A percentile compares a stretch with the other conserved stretches of the same genome.
Conservation (phyloP, 371 early-diverging fungal species). For the Dipsacomyces acuminosporus region DNA sequence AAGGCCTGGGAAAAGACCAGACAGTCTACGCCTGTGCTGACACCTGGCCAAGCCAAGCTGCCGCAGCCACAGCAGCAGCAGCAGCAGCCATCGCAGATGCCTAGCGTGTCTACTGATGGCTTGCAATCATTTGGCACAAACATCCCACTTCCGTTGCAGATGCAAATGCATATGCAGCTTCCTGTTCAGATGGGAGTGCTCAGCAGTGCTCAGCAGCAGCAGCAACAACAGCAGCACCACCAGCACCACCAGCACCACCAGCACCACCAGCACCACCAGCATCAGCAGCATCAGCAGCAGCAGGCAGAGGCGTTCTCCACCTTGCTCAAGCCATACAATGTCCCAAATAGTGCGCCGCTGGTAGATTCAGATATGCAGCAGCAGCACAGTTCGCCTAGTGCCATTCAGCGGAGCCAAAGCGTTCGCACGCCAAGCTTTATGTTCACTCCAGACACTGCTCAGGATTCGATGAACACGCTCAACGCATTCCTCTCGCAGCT, state of each 20-base stretch:
- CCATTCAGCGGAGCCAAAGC: neutral
- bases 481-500: slow-evolving; percentile 38
- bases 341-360: neutral
- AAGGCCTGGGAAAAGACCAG: slow-evolving; percentile 46
- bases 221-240: neutral
- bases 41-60: slow-evolving; percentile 13
- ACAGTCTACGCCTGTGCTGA: slow-evolving; percentile 32
- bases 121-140: slow-evolving; percentile 18
- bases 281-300: neutral
- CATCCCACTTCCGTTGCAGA: slow-evolving; percentile 24
- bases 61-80: slow-evolving; percentile 1
- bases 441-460: slow-evolving; percentile 33
- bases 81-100: slow-evolving; percentile 5
- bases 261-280: neutral
- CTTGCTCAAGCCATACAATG: slow-evolving; percentile 24
- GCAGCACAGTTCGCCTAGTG: neutral
- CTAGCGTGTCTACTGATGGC: neutral
- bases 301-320: slow-evolving; percentile 17
- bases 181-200: slow-evolving; percentile 3
- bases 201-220: neutral
- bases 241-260: neutral
- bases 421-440: slow-evolving; percentile 14
- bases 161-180: slow-evolving; percentile 43
- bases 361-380: neutral
- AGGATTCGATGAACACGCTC: slow-evolving; percentile 36